Conservation (phyloP, 176 grass and related monocot genomes). For the Oryza meridionalis region DNA sequence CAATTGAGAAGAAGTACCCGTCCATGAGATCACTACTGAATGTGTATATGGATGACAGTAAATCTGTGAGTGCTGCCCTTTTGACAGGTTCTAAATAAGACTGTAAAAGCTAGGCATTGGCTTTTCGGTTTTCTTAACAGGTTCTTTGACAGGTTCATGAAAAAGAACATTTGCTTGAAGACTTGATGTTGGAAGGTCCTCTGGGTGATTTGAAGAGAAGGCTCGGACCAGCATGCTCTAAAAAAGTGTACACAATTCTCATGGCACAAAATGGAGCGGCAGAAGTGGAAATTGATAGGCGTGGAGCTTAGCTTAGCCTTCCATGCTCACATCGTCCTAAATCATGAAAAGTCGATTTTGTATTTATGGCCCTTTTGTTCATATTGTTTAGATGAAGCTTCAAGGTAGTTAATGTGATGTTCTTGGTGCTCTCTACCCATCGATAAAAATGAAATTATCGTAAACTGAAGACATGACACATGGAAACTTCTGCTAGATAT, state of each 20-base stretch:
- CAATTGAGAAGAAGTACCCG: conserved; percentile 78
- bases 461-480: not conserved
- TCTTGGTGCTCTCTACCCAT: not conserved
- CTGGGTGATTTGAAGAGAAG: conserved; percentile 60
- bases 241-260: conserved; percentile 67
- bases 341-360: not conserved
- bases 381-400: conserved; percentile 20
- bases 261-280: conserved; percentile 67
- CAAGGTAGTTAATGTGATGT: not conserved
- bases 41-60: conserved; percentile 79
- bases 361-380: not conserved
- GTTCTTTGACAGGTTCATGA: conserved; percentile 56
- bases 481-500: not conserved
- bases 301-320: conserved; percentile 43
- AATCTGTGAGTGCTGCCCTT: conserved; percentile 61
- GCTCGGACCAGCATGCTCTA: conserved; percentile 73
- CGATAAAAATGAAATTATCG: not conserved
- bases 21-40: conserved; percentile 86
- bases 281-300: conserved; percentile 50
- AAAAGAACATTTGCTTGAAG: conserved; percentile 78
- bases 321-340: not conserved
- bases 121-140: conserved; percentile 6
- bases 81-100: not conserved
- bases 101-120: not conserved
- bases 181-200: conserved; percentile 54